Base-by-base conservation (phyloP, 805 yeast genomes). In the Starmerella vitae region DNA sequence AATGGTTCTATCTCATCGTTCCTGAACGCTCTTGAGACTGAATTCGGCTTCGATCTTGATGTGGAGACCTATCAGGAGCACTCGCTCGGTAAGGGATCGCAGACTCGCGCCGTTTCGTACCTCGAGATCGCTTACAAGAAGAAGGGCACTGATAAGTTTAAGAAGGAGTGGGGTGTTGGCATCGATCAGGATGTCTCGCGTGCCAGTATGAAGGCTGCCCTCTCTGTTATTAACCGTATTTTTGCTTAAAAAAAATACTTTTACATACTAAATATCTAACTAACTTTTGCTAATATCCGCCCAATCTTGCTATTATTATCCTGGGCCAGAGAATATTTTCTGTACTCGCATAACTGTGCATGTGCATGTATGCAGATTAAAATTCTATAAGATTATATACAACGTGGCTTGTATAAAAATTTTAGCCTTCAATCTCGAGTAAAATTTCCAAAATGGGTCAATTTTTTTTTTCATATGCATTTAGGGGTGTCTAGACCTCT, bases 111-210 rank as follows among this genome's bases (percentile, higher is more conserved):
- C 38, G 91, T 80, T 12, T 71, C 88, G n/a, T 81, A 76, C 52
- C 75, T 86, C 43, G 78, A 72, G 51, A 54, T 71, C 38, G 58
- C 72, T 47, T 71, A 70, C 58, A 63, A 65, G 31, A 60, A 59
- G 33, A 59, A 63, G 34, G 65, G 66, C 46, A 35, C 39, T 26
- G 17, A 39, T 13, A 53, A 63, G 53, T 36, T 53, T 40, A 50
- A 60, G 34, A 44, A 53, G 46, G 62, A 65, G 35, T 86, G 95
- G 94, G 96, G 96, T 62, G 86, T 86, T 43, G 96, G 94, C 55
- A 74, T 84, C 45, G 78, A 83, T 57, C 88, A 77, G 61, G 94
- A 86, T 62, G 91, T 82, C 39, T 78, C 93, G 20, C 78, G 77
- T 54, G 91, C 95, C 34, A 76, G 93, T 5, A 71, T 82, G 50